Evolutionary conservation across 2,329 filamentous ascomycete genomes (phyloP), one percentile per base, ranked within the genome.

Genomic region (Colletotrichum tropicicola): DNA sequence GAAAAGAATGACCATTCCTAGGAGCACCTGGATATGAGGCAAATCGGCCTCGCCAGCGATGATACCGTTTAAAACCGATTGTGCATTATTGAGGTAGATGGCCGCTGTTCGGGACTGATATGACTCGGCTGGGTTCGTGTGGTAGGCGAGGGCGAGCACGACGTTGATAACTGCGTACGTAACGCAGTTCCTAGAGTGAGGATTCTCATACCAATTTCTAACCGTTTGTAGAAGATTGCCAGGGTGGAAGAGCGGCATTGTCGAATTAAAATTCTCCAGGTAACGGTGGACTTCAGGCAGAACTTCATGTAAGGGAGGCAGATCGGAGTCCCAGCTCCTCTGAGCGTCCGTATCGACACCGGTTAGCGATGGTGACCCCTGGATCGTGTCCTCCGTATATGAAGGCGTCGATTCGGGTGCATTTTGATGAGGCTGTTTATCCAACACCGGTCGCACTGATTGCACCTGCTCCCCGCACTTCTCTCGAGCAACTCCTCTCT

Each of bases 161-260:
- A 64, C 45, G 47, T 64, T 28, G 45, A 64, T 59, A 4, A 47
- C 43, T 6, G 60, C 60, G 54, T 54, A 64, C 2, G 21, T 23
- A 13, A 32, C 19, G 3, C 27, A 41, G 4, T 37, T 5, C 21
- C 13, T 30, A 53, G 25, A 5, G 21, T 8, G 19, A 5, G 43
- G 43, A 6, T 45, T 19, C 2, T 19, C 19, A 9, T 45, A 45
- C 43, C 60, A 64, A 10, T 48, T n/a, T 15, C 35, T 21, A 1
- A 54, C 45, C 3, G 43, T 44, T 19, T 23, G 47, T 17, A 41
- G n/a, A 3, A 64, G 44, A 12, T 45, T 39, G 15, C 17, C 17
- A 8, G 17, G 17, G 19, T 64, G 39, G 28, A 59, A 64, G 10
- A 64, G 47, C 21, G 59, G 60, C 27, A 64, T 21, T 17, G 59